Evolutionary conservation across 257 asterid species (phyloP).

Genomic region (Scutellaria barbata): DNA sequence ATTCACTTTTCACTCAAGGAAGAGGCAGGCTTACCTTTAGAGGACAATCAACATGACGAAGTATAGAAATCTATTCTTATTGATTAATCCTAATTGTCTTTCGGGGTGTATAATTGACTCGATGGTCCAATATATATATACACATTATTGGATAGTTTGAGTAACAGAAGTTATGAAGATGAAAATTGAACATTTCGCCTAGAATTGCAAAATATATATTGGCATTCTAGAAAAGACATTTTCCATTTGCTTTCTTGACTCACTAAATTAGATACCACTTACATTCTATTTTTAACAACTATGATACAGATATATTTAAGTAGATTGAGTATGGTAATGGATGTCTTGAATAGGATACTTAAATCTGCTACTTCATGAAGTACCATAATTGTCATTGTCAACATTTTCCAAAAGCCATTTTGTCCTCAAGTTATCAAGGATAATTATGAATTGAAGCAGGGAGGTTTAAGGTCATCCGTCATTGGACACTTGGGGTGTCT

Average conservation of each 20-base stretch:
- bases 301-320: background rate
- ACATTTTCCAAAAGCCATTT: background rate
- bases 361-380: conserved; percentile 15
- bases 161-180: background rate
- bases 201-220: background rate
- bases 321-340: background rate
- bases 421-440: background rate
- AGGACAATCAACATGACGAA: background rate
- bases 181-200: background rate
- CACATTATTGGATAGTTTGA: no score
- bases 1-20: background rate
- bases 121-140: background rate
- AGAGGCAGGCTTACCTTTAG: background rate
- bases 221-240: conserved; percentile 13
- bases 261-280: background rate
- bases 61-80: background rate
- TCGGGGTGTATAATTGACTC: conserved; percentile 3
- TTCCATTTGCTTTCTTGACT: conserved; percentile 5
- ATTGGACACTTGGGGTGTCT: conserved; percentile 26
- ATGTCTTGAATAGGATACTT: background rate
- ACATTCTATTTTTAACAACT: background rate
- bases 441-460: background rate
- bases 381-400: background rate
- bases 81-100: background rate
- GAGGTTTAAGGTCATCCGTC: background rate